Evolutionary conservation across 2,329 filamentous ascomycete genomes (phyloP).

Genomic region (Talaromyces sp.): DNA sequence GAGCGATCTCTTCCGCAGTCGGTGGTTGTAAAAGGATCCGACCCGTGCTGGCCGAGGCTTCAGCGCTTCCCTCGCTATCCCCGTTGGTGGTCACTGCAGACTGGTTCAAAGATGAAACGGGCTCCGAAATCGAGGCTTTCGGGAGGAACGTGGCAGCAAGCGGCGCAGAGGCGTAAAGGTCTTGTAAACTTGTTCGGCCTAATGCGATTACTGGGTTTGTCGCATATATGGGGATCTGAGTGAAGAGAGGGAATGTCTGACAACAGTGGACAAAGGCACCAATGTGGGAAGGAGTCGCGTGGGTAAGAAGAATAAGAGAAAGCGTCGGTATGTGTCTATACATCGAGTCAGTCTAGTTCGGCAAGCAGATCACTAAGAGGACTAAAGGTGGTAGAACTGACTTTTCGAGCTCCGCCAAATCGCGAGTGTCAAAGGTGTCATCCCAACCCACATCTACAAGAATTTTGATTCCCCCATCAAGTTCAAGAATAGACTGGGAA

Average conservation of each 20-base stretch:
- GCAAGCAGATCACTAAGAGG: not conserved
- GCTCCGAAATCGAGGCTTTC: slow-evolving; percentile 65
- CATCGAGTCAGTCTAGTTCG: not conserved
- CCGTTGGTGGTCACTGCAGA: slow-evolving; percentile 35
- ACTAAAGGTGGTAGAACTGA: slow-evolving; percentile 46
- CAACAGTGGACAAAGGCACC: slow-evolving; percentile 58
- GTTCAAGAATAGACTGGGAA: slow-evolving; percentile 92
- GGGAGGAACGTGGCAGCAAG: slow-evolving; percentile 85
- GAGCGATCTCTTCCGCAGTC: slow-evolving; percentile 82
- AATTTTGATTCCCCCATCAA: slow-evolving; percentile 95
- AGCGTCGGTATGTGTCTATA: slow-evolving; percentile 83
- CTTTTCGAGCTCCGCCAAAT: slow-evolving; percentile 88
- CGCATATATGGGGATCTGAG: slow-evolving; percentile 89
- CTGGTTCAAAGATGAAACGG: slow-evolving; percentile 50
- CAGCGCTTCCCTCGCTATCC: slow-evolving; percentile 35
- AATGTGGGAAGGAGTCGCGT: slow-evolving; percentile 87
- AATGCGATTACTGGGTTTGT: slow-evolving; percentile 92
- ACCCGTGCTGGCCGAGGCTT: slow-evolving; percentile 31
- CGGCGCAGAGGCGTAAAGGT: slow-evolving; percentile 87
- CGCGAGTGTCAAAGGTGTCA: slow-evolving; percentile 79
- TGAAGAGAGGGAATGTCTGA: slow-evolving; percentile 78
- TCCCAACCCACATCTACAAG: slow-evolving; percentile 97
- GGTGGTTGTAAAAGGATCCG: slow-evolving; percentile 68
- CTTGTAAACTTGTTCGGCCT: slow-evolving; percentile 85
- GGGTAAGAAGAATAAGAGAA: slow-evolving; percentile 90